Evolutionary conservation across 805 yeast species (phyloP).

Genomic region (Candida coquimbonensis): DNA sequence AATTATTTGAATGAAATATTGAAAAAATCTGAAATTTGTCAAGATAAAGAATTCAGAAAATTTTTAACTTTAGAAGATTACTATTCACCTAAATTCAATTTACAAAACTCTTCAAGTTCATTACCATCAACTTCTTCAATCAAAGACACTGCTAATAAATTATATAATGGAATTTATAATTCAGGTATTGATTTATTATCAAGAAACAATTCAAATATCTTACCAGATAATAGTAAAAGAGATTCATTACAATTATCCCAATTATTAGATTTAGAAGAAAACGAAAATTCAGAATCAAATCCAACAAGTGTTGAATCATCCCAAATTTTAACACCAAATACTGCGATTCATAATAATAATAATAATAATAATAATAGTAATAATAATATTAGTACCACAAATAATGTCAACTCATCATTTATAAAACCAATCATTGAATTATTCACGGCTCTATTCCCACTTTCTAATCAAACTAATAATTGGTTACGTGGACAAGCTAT

Average conservation of each 20-base stretch:
- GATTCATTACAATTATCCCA: conserved; percentile 2
- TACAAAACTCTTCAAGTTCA: not conserved
- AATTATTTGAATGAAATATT: conserved; percentile 53
- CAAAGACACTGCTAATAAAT: conserved; percentile 16
- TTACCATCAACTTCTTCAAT: conserved; percentile 2
- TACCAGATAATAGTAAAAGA: conserved; percentile 6
- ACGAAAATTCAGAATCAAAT: not conserved
- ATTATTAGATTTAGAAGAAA: not conserved
- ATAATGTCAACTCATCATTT: conserved; percentile 33
- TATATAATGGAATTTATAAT: conserved; percentile 14
- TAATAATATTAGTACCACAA: not conserved
- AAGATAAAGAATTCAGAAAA: conserved; percentile 61
- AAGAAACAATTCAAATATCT: conserved; percentile 1
- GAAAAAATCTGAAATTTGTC: conserved; percentile 61
- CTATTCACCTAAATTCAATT: not conserved
- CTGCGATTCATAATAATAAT: not conserved
- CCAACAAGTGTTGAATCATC: not conserved
- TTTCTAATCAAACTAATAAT: conserved; percentile 47
- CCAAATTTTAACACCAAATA: not conserved
- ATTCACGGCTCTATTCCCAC: conserved; percentile 60
- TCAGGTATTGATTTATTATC: conserved; percentile 12
- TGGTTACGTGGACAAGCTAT: conserved; percentile 87
- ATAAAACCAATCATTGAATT: conserved; percentile 79
- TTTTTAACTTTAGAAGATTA: conserved; percentile 49
- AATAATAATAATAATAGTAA: not conserved